Conservation (phyloP, 140 eudicot genomes). For the Cichorium intybus region DNA sequence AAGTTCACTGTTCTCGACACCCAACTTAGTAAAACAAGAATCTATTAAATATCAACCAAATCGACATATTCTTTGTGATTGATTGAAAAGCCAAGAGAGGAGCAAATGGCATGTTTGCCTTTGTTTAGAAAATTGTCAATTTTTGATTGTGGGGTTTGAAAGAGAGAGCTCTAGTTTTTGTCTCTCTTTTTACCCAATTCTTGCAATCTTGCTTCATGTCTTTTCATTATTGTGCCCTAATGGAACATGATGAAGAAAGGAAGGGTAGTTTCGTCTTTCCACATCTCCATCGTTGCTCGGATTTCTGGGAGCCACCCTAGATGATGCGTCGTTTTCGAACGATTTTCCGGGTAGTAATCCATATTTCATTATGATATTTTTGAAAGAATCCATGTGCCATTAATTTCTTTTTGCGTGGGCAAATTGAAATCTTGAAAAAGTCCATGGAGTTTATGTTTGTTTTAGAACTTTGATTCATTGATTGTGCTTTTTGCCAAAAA, state of each 20-base stretch:
- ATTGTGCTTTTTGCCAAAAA: slow-evolving; percentile 33
- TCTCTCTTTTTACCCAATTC: slow-evolving; percentile 28
- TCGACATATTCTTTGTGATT: slow-evolving; percentile 16
- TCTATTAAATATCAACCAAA: slow-evolving; percentile 23
- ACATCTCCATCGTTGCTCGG: slow-evolving; percentile 51
- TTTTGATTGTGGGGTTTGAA: slow-evolving; percentile 39
- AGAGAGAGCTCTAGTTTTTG: slow-evolving; percentile 26
- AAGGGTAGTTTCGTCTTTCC: slow-evolving; percentile 27
- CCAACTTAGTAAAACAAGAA: slow-evolving; percentile 23
- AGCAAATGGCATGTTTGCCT: slow-evolving; percentile 38
- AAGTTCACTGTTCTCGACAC: slow-evolving; percentile 20
- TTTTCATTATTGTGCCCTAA: slow-evolving; percentile 39
- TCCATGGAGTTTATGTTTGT: slow-evolving; percentile 32
- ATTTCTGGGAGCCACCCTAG: slow-evolving; percentile 43
- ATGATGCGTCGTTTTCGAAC: slow-evolving; percentile 42
- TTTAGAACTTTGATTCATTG: slow-evolving; percentile 31
- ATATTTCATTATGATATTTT: slow-evolving; percentile 10
- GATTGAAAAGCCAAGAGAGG: slow-evolving; percentile 25
- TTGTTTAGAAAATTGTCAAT: slow-evolving; percentile 45
- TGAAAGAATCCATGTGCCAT: slow-evolving; percentile 35
- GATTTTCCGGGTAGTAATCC: slow-evolving; percentile 23
- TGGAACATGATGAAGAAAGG: slow-evolving; percentile 40
- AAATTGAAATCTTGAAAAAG: slow-evolving; percentile 25
- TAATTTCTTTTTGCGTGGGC: slow-evolving; percentile 16
- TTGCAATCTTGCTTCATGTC: slow-evolving; percentile 35